phyloP scores from a whole-genome alignment of 139 green algal species.

The Nannochloris sp. region DNA sequence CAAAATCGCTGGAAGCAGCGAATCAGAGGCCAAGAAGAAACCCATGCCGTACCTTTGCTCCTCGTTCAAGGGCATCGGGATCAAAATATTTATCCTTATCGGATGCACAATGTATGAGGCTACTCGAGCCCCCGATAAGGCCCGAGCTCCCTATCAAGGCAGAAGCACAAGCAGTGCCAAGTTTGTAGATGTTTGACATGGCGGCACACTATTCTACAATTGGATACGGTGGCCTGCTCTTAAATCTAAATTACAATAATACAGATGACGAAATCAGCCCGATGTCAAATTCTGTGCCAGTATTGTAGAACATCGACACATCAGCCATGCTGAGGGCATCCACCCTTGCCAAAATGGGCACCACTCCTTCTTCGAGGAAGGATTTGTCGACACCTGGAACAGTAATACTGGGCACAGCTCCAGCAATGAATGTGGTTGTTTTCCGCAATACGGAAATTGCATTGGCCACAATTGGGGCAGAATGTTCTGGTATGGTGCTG shows the following conservation, averaged over 20 bases:
- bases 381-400: conserved; percentile 43
- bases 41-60: conserved; percentile 55
- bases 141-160: no score
- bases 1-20: no score
- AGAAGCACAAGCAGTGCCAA: no score
- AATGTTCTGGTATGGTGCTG: conserved; percentile 1
- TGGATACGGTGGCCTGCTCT: conserved; percentile 12
- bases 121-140: no score
- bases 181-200: no score
- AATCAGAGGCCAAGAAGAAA: neutral
- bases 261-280: no score
- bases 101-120: conserved; percentile 9
- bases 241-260: no score
- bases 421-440: conserved; percentile 49
- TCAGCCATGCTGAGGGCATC: conserved; percentile 49
- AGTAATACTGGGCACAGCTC: conserved; percentile 52
- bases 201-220: neutral
- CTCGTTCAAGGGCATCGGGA: conserved; percentile 91
- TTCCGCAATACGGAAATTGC: conserved; percentile 36
- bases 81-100: conserved; percentile 69
- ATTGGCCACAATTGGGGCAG: conserved; percentile 55
- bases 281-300: no score
- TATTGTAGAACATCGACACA: neutral
- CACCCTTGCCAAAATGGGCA: conserved; percentile 41
- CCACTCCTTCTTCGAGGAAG: conserved; percentile 26